These are phyloP conservation scores for Xanthoparmelia taractica DNA, from an alignment of 495 filamentous ascomycete genomes.

Conservation along the genomic window DNA sequence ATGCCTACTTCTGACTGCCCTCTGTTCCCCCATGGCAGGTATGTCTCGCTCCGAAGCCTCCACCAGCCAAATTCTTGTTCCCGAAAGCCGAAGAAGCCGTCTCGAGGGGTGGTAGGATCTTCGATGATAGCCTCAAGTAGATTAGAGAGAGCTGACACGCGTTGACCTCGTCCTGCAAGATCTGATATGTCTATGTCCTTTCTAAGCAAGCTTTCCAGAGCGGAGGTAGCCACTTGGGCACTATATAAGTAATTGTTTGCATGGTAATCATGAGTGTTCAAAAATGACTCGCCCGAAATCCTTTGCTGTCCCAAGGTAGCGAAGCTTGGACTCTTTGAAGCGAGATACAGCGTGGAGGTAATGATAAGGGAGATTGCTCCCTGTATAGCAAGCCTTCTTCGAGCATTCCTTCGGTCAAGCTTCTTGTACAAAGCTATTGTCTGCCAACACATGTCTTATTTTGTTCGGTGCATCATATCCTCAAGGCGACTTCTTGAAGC, in stretches of 20 bases:
- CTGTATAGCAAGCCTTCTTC: background rate
- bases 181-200: background rate
- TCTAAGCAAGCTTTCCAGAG: background rate
- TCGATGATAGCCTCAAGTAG: conserved; percentile 4
- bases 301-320: background rate
- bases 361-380: background rate
- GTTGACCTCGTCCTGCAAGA: background rate
- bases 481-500: background rate
- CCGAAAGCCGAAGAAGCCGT: background rate
- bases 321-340: background rate
- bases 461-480: background rate
- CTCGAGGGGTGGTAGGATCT: conserved; percentile 1
- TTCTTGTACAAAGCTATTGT: background rate
- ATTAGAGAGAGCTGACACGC: background rate
- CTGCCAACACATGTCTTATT: background rate
- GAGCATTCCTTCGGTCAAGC: background rate
- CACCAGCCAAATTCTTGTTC: background rate
- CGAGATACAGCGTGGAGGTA: background rate
- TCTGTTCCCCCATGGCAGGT: background rate
- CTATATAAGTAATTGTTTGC: background rate
- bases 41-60: background rate
- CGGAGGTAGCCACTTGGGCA: background rate
- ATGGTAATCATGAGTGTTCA: background rate
- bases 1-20: conserved; percentile 4
- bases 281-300: background rate